Evolutionary conservation across 192 early-diverging fungal genomes (phyloP).

Genomic region (Mortierella antarctica): DNA sequence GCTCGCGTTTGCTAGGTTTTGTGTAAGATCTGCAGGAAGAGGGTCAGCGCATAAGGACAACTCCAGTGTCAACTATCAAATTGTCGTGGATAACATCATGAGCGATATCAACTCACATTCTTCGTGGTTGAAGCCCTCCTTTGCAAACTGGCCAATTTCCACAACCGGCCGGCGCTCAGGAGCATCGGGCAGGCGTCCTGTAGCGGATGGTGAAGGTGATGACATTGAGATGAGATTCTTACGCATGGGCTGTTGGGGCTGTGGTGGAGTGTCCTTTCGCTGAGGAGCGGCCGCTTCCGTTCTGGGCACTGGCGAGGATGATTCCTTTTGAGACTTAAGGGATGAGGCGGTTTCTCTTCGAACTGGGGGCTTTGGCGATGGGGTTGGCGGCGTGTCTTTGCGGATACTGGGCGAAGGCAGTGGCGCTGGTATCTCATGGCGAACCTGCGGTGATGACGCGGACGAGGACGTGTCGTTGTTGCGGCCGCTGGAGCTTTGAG

Average conservation of each 20-base stretch:
- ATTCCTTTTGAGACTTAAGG: slow-evolving; percentile 39
- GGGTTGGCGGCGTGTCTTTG: slow-evolving; percentile 15
- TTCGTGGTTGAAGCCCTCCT: slow-evolving; percentile 64
- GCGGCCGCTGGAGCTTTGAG: neutral
- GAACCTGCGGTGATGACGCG: slow-evolving; percentile 25
- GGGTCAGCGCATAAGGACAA: too few relatives aligned
- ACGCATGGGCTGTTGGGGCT: slow-evolving; percentile 34
- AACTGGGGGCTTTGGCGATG: slow-evolving; percentile 32
- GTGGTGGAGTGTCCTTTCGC: slow-evolving; percentile 28
- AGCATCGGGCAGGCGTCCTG: slow-evolving; percentile 5
- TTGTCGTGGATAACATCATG: neutral
- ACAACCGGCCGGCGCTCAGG: slow-evolving; percentile 43
- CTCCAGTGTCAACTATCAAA: neutral
- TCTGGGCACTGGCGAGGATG: slow-evolving; percentile 23
- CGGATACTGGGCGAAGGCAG: slow-evolving; percentile 25
- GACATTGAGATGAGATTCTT: slow-evolving; percentile 42
- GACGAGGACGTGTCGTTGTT: slow-evolving; percentile 13
- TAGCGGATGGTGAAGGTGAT: slow-evolving; percentile 29
- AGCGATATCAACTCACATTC: slow-evolving; percentile 52
- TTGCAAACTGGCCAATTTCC: slow-evolving; percentile 62
- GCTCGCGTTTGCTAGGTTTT: slow-evolving; percentile 61
- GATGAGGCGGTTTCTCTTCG: slow-evolving; percentile 42
- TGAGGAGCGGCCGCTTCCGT: slow-evolving; percentile 13
- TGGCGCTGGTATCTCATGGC: slow-evolving; percentile 18
- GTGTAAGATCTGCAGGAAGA: slow-evolving; percentile 60